Base-by-base conservation (phyloP, 2,329 filamentous ascomycete species). In the Colletotrichum gloeosporioides region DNA sequence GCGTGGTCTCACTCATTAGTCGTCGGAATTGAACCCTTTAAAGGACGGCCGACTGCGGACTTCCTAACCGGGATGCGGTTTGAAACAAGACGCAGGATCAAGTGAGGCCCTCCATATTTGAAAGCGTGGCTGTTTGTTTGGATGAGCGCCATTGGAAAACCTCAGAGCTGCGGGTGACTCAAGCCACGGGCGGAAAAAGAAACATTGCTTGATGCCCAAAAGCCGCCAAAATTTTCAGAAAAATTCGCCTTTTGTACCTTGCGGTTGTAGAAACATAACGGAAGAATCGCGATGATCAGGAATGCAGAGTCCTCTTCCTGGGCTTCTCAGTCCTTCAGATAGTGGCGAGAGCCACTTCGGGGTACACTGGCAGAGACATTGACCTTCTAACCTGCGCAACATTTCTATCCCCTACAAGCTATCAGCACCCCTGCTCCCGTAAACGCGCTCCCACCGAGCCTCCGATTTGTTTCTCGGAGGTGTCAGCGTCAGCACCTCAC, bases 161-260 rank as follows among this genome's bases (percentile, higher is more conserved):
- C 12, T 49, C 63, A 59, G 62, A 44, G 36, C 27, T 18, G 69
- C 63, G 63, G 74, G 13, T 69, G 65, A 76, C 64, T 59, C 32
- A 73, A 73, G 73, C 70, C 73, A 76, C 34, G 6, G 32, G 29
- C 29, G 16, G 29, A 73, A 69, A 73, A 76, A 68, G 55, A 73
- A 73, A 68, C 27, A 57, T 31, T 53, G 39, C 34, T 49, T 49
- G 63, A 39, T 53, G 63, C 63, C 36, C 63, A 15, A 53, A 53
- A 22, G n/a, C n/a, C n/a, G 44, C 44, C 44, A 53, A 53, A 53
- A 22, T 4, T 22, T 22, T 1, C 2, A 22, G 6, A 53, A 53
- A 53, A 53, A 22, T 10, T 22, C 4, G 44, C 4, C 44, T 22
- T 53, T 49, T 53, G n/a, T 22, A 22, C 1, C 22, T 1, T 22